Evolutionary conservation across 2,329 filamentous ascomycete species (phyloP).

Genomic region (Ascochyta viciae-villosae): DNA sequence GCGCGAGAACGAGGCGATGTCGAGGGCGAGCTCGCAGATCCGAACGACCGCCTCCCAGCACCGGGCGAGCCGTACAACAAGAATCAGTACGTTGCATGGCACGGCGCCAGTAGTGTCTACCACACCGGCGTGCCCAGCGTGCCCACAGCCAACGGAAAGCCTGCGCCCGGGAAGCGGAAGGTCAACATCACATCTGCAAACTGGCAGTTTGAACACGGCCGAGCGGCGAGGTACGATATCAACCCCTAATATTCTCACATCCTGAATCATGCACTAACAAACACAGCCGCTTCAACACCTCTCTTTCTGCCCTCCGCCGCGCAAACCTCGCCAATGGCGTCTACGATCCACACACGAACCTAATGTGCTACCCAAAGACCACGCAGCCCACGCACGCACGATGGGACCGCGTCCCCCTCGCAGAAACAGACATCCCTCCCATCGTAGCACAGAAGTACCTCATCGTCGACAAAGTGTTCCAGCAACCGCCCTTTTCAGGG

Average conservation of each 20-base stretch:
- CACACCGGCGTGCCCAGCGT: slow-evolving; percentile 80
- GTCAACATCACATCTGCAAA: slow-evolving; percentile 91
- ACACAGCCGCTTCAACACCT: slow-evolving; percentile 80
- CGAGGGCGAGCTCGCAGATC: slow-evolving; percentile 91
- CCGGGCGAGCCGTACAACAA: slow-evolving; percentile 93
- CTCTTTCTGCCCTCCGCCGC: slow-evolving; percentile 71
- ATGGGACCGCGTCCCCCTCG: slow-evolving; percentile 73
- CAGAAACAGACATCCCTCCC: slow-evolving; percentile 56
- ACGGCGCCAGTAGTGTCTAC: slow-evolving; percentile 94
- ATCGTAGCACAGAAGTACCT: slow-evolving; percentile 68
- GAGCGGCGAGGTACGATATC: slow-evolving; percentile 78
- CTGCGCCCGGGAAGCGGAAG: slow-evolving; percentile 76
- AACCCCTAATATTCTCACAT: background rate
- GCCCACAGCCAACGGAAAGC: slow-evolving; percentile 77
- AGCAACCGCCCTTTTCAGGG: slow-evolving; percentile 64
- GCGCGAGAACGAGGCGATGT: slow-evolving; percentile 78
- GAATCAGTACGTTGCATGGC: slow-evolving; percentile 99
- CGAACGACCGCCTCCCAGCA: slow-evolving; percentile 78
- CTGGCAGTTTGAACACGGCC: slow-evolving; percentile 95
- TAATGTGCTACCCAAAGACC: slow-evolving; percentile 82
- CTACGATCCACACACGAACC: slow-evolving; percentile 94
- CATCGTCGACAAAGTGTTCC: slow-evolving; percentile 67
- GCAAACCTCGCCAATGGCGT: slow-evolving; percentile 72
- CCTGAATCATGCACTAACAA: slow-evolving; percentile 23
- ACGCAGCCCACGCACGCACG: slow-evolving; percentile 90